These are phyloP conservation scores for Coemansia sp. DNA, from an alignment of 192 early-diverging fungal genomes.

Conservation along the genomic window DNA sequence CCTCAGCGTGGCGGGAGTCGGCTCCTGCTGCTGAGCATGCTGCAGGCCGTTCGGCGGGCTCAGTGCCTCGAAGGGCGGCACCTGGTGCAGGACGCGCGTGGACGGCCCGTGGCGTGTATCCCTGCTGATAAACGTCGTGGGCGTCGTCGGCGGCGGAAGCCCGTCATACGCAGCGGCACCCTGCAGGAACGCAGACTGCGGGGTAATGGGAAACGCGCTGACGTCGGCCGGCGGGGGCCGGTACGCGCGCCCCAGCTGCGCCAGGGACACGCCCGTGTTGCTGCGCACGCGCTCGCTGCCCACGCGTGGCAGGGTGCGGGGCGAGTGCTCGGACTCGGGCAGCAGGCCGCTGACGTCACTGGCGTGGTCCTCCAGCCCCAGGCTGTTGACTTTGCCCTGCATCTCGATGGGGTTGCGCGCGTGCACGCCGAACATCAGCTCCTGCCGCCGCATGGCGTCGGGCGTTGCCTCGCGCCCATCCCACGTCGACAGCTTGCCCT, in stretches of 20 bases:
- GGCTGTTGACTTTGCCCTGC: constrained; percentile 39
- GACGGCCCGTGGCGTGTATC: constrained; percentile 33
- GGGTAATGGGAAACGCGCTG: constrained; percentile 1
- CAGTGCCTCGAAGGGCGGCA: constrained; percentile 24
- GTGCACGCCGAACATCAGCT: constrained; percentile 11
- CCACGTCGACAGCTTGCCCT: constrained; percentile 26
- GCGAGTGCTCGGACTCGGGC: constrained; percentile 23
- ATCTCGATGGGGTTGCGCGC: constrained; percentile 32
- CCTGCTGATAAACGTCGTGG: constrained; percentile 38
- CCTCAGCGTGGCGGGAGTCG: not conserved
- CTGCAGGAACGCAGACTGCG: constrained; percentile 6
- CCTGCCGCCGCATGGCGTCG: constrained; percentile 34
- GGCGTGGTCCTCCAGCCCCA: constrained; percentile 29
- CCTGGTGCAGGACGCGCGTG: constrained; percentile 26
- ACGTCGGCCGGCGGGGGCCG: not conserved
- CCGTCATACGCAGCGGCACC: not conserved
- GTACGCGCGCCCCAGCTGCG: not conserved
- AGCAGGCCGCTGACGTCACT: constrained; percentile 43
- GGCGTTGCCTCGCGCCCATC: constrained; percentile 46
- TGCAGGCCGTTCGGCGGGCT: not conserved
- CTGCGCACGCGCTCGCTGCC: constrained; percentile 3
- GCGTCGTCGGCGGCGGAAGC: constrained; percentile 43
- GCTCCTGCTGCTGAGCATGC: not conserved
- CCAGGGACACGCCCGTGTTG: constrained; percentile 12
- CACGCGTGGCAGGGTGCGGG: not conserved